Evolutionary conservation across 2,329 filamentous ascomycete genomes (phyloP), one percentile per base, ranked within the genome.

Genomic region (Conoideocrella luteorostrata): DNA sequence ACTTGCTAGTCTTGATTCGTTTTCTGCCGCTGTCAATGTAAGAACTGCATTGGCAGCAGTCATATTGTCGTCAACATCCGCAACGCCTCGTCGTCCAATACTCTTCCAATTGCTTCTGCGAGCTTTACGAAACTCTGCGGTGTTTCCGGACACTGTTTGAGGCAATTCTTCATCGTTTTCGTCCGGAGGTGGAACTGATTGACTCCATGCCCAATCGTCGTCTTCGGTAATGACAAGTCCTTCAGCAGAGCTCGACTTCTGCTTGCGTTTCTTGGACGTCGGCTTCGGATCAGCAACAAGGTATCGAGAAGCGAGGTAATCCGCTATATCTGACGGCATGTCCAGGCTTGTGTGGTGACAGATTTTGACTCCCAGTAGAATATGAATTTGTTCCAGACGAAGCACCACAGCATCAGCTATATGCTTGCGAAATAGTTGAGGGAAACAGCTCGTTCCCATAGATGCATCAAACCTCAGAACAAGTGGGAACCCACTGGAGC

Each of bases 241-340:
- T 36, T 65, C 60, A 40, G 62, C 49, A 3, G 41, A 7, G 17
- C 63, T 56, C 45, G 73, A 64, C 61, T 82, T 83, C 56, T 77
- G 74, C 66, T 84, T 84, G 48, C 77, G 73, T 59, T 83, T 84
- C 58, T 83, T 83, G 39, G 67, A 48, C 5, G 45, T 55, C 15
- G 76, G 72, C 50, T 77, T 78, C 5, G 71, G 64, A 48, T 80
- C 74, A 32, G 75, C 70, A 44, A 75, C 69, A 39, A 98, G 82
- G 63, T 98, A 98, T 64, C 89, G 93, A 50, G 88, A 84, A 29
- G 91, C 90, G 28, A 98, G 79, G 59, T 97, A 98, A 58, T 82
- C 81, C 46, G 88, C 83, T 52, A 96, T 76, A 53, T 80, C 74
- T 48, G 71, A 70, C 34, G 75, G 66, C 76, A 79, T 80, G 20